Percentiles rank a stretch among this genome's conserved stretches.
phyloP scores from a whole-genome alignment of 805 yeast genomes.

The Spathaspora arborariae region DNA sequence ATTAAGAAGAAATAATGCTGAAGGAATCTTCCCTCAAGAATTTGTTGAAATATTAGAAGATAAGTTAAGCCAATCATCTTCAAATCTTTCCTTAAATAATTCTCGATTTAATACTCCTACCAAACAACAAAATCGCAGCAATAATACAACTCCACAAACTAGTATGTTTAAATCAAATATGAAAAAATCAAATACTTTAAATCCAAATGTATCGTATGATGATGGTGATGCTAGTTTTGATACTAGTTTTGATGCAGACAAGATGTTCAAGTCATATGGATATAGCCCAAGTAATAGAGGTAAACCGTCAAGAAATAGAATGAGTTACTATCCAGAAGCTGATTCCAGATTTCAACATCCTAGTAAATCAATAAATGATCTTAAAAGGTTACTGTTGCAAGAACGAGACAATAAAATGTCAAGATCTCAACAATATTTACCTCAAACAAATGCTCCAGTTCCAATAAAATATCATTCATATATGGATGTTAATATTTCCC shows the following conservation, averaged over 20 bases:
- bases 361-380: conserved; percentile 6
- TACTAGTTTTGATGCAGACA: conserved; percentile 17
- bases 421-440: not conserved
- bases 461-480: conserved; percentile 15
- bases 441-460: not conserved
- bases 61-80: conserved; percentile 14
- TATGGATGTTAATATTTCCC: conserved; percentile 12
- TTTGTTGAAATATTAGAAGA: conserved; percentile 61
- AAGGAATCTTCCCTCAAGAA: conserved; percentile 85
- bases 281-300: conserved; percentile 9
- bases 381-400: conserved; percentile 12
- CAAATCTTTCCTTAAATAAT: conserved; percentile 14
- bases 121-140: conserved; percentile 4
- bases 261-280: not conserved
- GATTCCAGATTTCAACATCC: not conserved
- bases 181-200: conserved; percentile 10
- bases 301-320: conserved; percentile 16
- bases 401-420: conserved; percentile 1
- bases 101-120: conserved; percentile 11
- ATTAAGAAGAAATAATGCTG: conserved; percentile 71
- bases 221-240: conserved; percentile 20
- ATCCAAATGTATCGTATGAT: conserved; percentile 15
- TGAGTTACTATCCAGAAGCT: conserved; percentile 11
- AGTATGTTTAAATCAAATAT: conserved; percentile 8
- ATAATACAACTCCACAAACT: conserved; percentile 11